phyloP scores from a whole-genome alignment of 495 filamentous ascomycete species.

The Aspergillus nidulans region DNA sequence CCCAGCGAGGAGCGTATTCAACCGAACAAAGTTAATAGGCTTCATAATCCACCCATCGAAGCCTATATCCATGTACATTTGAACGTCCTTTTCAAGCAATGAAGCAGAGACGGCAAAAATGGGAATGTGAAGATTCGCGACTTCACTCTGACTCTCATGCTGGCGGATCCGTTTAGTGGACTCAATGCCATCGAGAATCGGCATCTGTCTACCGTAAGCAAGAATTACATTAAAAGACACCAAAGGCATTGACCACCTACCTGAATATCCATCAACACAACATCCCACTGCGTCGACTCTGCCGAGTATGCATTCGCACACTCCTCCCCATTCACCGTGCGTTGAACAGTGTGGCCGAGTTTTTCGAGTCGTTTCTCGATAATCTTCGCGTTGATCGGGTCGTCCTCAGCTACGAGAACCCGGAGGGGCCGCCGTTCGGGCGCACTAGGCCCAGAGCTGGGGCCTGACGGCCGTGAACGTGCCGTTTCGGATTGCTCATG shows the following conservation, averaged over 20 bases:
- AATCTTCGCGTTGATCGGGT: constrained; percentile 88
- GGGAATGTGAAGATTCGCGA: constrained; percentile 53
- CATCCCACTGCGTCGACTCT: constrained; percentile 60
- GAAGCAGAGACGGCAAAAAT: constrained; percentile 92
- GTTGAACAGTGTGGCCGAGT: constrained; percentile 63
- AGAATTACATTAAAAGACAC: background rate
- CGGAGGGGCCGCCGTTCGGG: constrained; percentile 18
- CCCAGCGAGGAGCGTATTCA: constrained; percentile 54
- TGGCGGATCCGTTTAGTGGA: constrained; percentile 79
- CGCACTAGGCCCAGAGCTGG: background rate
- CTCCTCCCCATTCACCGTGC: constrained; percentile 83
- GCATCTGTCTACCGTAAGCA: constrained; percentile 62
- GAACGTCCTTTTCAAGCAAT: constrained; percentile 63
- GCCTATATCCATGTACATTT: constrained; percentile 71
- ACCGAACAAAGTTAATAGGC: constrained; percentile 64
- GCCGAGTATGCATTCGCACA: constrained; percentile 68
- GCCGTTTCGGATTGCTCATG: background rate
- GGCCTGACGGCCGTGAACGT: background rate
- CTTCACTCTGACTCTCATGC: constrained; percentile 51
- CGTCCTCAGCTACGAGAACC: constrained; percentile 85
- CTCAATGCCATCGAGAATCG: constrained; percentile 83
- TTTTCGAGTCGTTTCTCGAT: constrained; percentile 80
- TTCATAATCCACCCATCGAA: constrained; percentile 92
- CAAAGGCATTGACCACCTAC: constrained; percentile 38
- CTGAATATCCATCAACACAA: constrained; percentile 97